Evolutionary conservation across 192 early-diverging fungal genomes (phyloP).

Genomic region (Podochytrium sp.): DNA sequence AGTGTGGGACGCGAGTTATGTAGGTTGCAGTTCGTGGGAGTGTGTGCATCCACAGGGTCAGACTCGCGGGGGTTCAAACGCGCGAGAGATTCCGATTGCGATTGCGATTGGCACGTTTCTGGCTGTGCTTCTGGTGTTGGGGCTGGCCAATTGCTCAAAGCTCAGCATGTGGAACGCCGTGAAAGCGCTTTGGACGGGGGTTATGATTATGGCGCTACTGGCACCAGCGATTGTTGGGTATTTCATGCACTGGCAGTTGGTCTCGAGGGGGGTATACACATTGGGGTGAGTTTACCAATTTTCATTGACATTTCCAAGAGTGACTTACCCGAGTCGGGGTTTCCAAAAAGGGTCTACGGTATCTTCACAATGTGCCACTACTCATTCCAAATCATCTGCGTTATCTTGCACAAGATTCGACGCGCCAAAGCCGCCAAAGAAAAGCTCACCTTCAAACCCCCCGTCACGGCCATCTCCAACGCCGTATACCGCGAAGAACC

Average conservation of each 20-base stretch:
- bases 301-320: neutral
- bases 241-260: neutral
- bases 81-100: neutral
- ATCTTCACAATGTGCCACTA: conserved; percentile 20
- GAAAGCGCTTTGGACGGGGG: neutral
- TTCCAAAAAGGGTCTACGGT: conserved; percentile 7
- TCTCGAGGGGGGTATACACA: neutral
- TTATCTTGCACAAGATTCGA: conserved; percentile 12
- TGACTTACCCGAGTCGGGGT: neutral
- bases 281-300: neutral
- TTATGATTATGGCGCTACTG: neutral
- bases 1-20: neutral
- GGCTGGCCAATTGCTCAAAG: neutral
- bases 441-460: neutral
- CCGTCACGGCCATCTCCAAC: conserved; percentile 25
- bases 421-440: neutral
- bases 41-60: neutral
- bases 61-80: neutral
- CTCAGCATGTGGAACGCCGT: neutral
- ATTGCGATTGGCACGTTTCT: neutral
- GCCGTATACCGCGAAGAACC: conserved; percentile 42
- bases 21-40: neutral
- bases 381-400: conserved; percentile 18
- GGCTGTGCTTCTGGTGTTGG: neutral
- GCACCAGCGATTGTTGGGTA: neutral